Base-by-base conservation (phyloP, 2,329 filamentous ascomycete species). In the Phialophora expanda region DNA sequence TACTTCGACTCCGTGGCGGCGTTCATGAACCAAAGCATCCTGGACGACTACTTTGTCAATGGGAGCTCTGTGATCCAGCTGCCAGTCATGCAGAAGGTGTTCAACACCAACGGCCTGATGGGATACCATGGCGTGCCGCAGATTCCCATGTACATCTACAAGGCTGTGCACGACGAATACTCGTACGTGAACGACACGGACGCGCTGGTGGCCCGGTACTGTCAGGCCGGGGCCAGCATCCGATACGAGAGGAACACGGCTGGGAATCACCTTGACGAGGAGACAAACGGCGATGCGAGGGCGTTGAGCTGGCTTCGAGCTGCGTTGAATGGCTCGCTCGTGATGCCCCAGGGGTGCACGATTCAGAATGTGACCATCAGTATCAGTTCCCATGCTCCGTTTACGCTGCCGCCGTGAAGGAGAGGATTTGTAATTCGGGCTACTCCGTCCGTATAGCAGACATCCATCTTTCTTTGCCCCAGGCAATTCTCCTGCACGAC, bases 281-380 rank as follows among this genome's bases (percentile, higher is more conserved):
- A 44, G 17, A 44, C 38, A 44, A n/a, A 44, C 6, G 14, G 38
- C 38, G 38, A 44, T 44, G 38, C 38, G 17, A 44, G 38, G 3
- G 38, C 38, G 38, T 44, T 41, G 34, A 41, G 38, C 38, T 44
- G 38, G 38, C 38, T 41, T 41, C 38, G 38, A 41, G 38, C 38
- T n/a, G 38, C 38, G 38, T 17, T 41, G 38, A 17, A 17, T 6
- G 38, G 38, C 4, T 44, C 38, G 6, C 38, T 44, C 17, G 38
- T 44, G 38, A n/a, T n/a, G 38, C 17, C 17, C 38, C 14, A 20
- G 38, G 38, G 38, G 17, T 44, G 38, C 38, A n/a, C 14, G 17
- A 20, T n/a, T 44, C 38, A 20, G 17, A 44, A 44, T 5, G 17
- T 44, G 38, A n/a, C 38, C 2, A 17, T 17, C 14, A 41, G 12